phyloP scores from a whole-genome alignment of 169 alveolate species.

The Miamiensis avidus region DNA sequence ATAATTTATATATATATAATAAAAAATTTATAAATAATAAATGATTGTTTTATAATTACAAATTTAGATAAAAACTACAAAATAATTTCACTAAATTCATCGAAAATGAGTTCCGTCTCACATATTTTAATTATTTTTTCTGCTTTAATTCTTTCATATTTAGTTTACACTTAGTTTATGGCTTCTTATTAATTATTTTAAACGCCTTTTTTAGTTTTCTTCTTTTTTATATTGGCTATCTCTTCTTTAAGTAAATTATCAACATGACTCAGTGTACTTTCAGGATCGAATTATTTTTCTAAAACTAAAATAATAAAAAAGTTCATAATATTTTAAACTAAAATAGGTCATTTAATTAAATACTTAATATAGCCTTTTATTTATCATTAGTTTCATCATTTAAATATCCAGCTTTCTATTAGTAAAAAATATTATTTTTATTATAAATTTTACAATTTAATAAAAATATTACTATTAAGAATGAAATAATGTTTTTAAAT shows the following conservation, averaged over 20 bases:
- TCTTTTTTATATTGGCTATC: not conserved
- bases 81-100: slow-evolving; percentile 39
- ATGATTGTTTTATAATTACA: not conserved
- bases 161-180: slow-evolving; percentile 1
- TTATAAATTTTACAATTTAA: not conserved
- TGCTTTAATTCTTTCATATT: slow-evolving; percentile 14
- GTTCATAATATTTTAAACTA: not conserved
- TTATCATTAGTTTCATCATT: not conserved
- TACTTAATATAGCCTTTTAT: not conserved
- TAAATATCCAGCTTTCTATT: not conserved
- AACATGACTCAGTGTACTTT: not conserved
- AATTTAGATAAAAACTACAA: slow-evolving; percentile 19
- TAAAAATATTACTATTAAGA: not conserved
- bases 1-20: not conserved
- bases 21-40: not conserved
- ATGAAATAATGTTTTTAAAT: slow-evolving; percentile 23
- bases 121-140: slow-evolving; percentile 1
- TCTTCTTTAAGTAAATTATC: not conserved
- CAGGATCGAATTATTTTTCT: not conserved
- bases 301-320: not conserved
- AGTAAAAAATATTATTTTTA: not conserved
- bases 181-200: not conserved
- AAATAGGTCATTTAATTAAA: not conserved
- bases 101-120: slow-evolving; percentile 29
- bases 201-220: not conserved